Conservation (phyloP, 2,329 filamentous ascomycete genomes). For the Botrytis elliptica region DNA sequence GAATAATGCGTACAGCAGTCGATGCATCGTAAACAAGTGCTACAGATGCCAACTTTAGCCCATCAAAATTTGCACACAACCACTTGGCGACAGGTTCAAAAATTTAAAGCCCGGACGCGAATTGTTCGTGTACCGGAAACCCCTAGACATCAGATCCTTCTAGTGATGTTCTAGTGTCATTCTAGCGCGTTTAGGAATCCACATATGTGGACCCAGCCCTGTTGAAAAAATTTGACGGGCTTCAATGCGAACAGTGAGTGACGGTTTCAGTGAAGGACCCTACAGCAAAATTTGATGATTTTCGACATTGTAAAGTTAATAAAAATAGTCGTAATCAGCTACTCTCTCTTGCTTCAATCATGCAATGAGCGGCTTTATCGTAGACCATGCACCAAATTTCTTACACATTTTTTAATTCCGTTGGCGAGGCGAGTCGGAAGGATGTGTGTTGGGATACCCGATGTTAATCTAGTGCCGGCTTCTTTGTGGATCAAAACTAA, state of each 20-base stretch:
- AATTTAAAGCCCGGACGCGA: background rate
- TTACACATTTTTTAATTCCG: background rate
- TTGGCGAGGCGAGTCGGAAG: background rate
- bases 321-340: background rate
- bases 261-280: background rate
- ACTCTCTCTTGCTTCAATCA: no score
- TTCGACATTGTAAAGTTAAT: background rate
- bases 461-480: slow-evolving; percentile 17
- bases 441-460: background rate
- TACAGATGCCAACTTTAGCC: background rate
- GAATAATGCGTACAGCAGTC: background rate
- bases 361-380: background rate
- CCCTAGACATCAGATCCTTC: slow-evolving; percentile 14
- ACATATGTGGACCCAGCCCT: no score
- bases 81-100: background rate
- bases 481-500: slow-evolving; percentile 18
- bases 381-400: background rate
- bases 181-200: background rate
- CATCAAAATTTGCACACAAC: background rate
- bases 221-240: background rate
- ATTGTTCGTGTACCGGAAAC: slow-evolving; percentile 7
- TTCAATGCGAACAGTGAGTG: slow-evolving; percentile 7
- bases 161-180: slow-evolving; percentile 1
- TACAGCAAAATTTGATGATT: background rate
- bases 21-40: background rate